Conservation (phyloP, 495 filamentous ascomycete genomes). For the Aspergillus egyptiacus region DNA sequence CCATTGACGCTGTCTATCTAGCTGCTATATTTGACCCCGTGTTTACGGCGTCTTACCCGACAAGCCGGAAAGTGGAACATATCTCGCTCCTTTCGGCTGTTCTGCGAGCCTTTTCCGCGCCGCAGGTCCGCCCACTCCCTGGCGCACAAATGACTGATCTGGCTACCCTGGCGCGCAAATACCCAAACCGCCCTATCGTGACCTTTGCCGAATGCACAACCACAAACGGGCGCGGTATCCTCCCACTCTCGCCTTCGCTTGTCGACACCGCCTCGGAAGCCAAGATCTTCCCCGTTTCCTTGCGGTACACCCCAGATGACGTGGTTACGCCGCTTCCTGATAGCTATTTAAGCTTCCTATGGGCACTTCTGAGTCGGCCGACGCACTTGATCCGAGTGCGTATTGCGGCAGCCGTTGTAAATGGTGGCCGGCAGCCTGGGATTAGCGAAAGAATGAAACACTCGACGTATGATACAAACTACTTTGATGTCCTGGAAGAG, state of each 20-base stretch:
- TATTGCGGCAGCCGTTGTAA: slow-evolving; percentile 66
- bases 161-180: slow-evolving; percentile 50
- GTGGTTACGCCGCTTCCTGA: slow-evolving; percentile 85
- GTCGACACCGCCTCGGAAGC: slow-evolving; percentile 54
- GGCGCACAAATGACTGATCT: slow-evolving; percentile 53
- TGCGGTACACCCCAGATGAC: slow-evolving; percentile 83
- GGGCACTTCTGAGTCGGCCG: slow-evolving; percentile 75
- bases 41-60: slow-evolving; percentile 78
- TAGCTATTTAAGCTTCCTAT: slow-evolving; percentile 62
- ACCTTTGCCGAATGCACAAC: slow-evolving; percentile 10
- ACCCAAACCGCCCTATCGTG: slow-evolving; percentile 47
- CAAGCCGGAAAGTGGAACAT: slow-evolving; percentile 62
- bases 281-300: slow-evolving; percentile 80
- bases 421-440: slow-evolving; percentile 3
- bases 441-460: slow-evolving; percentile 8
- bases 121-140: slow-evolving; percentile 43
- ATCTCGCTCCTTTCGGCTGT: slow-evolving; percentile 73
- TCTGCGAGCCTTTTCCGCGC: slow-evolving; percentile 60
- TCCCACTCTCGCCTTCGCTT: slow-evolving; percentile 72
- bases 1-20: slow-evolving; percentile 91
- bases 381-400: slow-evolving; percentile 88
- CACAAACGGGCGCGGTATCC: slow-evolving; percentile 66
- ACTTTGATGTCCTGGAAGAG: slow-evolving; percentile 41
- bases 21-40: slow-evolving; percentile 94
- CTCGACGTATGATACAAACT: slow-evolving; percentile 44